Evolutionary conservation across 169 alveolate species (phyloP), one percentile per base, ranked within the genome.

Genomic region (Cryptosporidium baileyi): DNA sequence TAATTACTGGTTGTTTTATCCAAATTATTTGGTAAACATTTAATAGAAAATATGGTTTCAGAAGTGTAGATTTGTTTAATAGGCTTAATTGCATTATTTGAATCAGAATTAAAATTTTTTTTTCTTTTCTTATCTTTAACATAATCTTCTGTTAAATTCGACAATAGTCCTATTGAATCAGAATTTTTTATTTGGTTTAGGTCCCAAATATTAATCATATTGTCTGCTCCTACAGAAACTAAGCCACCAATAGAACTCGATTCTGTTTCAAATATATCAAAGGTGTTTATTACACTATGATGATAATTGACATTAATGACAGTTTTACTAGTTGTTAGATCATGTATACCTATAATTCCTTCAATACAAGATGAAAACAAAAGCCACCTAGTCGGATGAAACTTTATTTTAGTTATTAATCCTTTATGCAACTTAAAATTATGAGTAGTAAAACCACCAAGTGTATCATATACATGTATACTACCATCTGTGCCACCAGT

Each of bases 131-230:
- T 74, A 9, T 52, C 36, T 32, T 17, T n/a, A 26, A n/a, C 40
- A 3, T 51, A 30, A 8, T 13, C 44, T 0, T 6, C 6, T 5
- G 47, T 15, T n/a, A 34, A 26, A 5, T 30, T 17, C 2, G 47
- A 24, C 17, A 74, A 40, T 19, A 74, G 9, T 36, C 85, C 85
- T 51, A 74, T 38, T 8, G 38, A 24, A 15, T 19, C 36, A 19
- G 85, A 74, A 38, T 34, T 17, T 8, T 51, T 51, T 2, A 74
- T 36, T 24, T 74, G 63, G 24, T 74, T 67, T 7, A 74, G 67
- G 49, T 74, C 85, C 85, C 85, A 74, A 36, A 74, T 54, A 41
- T 54, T 74, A n/a, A 74, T 74, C 67, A 74, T 74, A 74, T 74
- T 74, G 24, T 74, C 85, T 0, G 85, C 65, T 1, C 85, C 85